A percentile compares a stretch with the other conserved stretches of the same genome.
Conservation (phyloP, 768 basidiomycete species). For the Epithele typhae region DNA sequence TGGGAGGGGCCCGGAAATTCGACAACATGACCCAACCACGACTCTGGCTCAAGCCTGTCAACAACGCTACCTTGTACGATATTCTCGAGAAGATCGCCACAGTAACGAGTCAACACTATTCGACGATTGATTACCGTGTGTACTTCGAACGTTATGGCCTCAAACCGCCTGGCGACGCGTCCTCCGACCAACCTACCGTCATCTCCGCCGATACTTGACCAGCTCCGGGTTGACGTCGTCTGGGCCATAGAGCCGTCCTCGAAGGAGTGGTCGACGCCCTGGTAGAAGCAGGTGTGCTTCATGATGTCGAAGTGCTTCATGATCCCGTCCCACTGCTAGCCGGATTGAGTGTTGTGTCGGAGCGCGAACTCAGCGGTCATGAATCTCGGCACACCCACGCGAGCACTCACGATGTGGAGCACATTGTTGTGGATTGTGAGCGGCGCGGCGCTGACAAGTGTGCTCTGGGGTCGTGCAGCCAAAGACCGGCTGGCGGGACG, state of each 20-base stretch:
- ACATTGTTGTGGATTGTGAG: constrained; percentile 24
- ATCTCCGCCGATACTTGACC: no score
- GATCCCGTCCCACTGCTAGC: constrained; percentile 71
- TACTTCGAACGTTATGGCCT: background rate
- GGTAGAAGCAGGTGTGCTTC: constrained; percentile 55
- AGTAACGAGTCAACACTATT: no score
- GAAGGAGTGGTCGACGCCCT: constrained; percentile 46
- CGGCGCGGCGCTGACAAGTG: constrained; percentile 28
- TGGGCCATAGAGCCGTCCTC: no score
- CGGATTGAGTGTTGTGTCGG: constrained; percentile 63
- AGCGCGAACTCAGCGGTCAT: background rate
- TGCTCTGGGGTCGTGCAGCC: constrained; percentile 50
- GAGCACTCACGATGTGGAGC: constrained; percentile 18
- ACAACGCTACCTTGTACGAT: no score
- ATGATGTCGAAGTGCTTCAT: constrained; percentile 52
- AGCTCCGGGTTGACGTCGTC: no score
- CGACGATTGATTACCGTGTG: no score
- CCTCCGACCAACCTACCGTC: background rate
- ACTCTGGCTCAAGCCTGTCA: no score
- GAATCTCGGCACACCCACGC: background rate
- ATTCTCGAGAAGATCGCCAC: no score
- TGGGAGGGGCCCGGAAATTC: no score
- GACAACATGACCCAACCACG: no score
- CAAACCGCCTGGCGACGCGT: no score
- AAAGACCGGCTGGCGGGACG: no score